Evolutionary conservation across 176 grass and related monocot genomes (phyloP).

Genomic region (Eragrostis nindensis): DNA sequence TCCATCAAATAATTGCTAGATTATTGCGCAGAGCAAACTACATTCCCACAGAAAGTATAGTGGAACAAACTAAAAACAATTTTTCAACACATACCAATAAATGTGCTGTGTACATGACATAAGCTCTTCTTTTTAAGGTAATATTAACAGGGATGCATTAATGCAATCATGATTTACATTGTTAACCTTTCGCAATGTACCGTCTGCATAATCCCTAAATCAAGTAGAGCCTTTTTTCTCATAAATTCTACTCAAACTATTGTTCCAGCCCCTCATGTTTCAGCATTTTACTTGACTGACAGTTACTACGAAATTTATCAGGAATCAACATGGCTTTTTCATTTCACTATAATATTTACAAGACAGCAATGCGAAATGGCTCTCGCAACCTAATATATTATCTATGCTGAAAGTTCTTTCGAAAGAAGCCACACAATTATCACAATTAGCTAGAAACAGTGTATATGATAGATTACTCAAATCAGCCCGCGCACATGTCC

Average conservation of each 20-base stretch:
- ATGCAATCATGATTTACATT: conserved; percentile 2
- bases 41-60: background rate
- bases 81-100: conserved; percentile 30
- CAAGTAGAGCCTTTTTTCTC: background rate
- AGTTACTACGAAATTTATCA: background rate
- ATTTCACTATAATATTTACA: conserved; percentile 5
- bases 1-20: background rate
- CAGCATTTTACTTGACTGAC: conserved; percentile 24
- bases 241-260: conserved; percentile 13
- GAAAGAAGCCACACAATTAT: conserved; percentile 14
- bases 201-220: background rate
- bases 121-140: conserved; percentile 19
- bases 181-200: conserved; percentile 3
- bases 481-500: conserved; percentile 1
- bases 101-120: background rate
- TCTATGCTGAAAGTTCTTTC: conserved; percentile 1
- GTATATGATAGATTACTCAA: background rate
- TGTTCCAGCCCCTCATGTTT: background rate
- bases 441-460: background rate
- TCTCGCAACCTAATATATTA: background rate
- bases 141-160: background rate
- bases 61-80: background rate
- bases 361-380: background rate
- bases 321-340: background rate
- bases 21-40: background rate